Percentiles rank a stretch among this genome's conserved stretches.
phyloP scores from a whole-genome alignment of 140 eudicot species.

The Erigeron philadelphicus region DNA sequence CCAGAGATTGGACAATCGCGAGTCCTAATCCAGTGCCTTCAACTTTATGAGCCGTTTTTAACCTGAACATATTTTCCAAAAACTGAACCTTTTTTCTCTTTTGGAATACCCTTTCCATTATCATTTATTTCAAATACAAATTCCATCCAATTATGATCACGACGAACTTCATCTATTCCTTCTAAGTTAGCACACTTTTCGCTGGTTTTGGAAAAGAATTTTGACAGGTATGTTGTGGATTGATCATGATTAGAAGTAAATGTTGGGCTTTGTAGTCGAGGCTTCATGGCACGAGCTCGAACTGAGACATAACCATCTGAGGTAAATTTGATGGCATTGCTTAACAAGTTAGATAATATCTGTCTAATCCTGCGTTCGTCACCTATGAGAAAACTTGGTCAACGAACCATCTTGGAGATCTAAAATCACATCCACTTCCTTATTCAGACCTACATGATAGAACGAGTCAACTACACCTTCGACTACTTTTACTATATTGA shows the following conservation, averaged over 20 bases:
- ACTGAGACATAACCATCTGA: conserved; percentile 63
- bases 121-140: conserved; percentile 70
- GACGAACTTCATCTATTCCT: conserved; percentile 17
- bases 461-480: conserved; percentile 65
- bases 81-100: conserved; percentile 54
- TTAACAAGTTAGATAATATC: conserved; percentile 59
- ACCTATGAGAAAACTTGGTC: conserved; percentile 49
- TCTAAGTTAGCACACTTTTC: conserved; percentile 21
- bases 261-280: conserved; percentile 25
- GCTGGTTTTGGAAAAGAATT: conserved; percentile 23
- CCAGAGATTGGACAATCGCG: conserved; percentile 89
- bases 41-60: conserved; percentile 30
- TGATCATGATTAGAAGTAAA: conserved; percentile 24
- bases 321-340: conserved; percentile 80
- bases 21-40: conserved; percentile 85
- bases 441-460: conserved; percentile 59
- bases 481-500: conserved; percentile 44
- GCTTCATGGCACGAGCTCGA: conserved; percentile 47
- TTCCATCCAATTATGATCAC: conserved; percentile 51
- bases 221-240: conserved; percentile 25
- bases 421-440: conserved; percentile 63
- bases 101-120: conserved; percentile 82
- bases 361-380: conserved; percentile 67
- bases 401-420: conserved; percentile 51
- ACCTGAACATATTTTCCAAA: conserved; percentile 75